Percentiles rank a stretch among this genome's conserved stretches.
Conservation (phyloP, 495 filamentous ascomycete genomes). For the Antarctomyces pellizariae region DNA sequence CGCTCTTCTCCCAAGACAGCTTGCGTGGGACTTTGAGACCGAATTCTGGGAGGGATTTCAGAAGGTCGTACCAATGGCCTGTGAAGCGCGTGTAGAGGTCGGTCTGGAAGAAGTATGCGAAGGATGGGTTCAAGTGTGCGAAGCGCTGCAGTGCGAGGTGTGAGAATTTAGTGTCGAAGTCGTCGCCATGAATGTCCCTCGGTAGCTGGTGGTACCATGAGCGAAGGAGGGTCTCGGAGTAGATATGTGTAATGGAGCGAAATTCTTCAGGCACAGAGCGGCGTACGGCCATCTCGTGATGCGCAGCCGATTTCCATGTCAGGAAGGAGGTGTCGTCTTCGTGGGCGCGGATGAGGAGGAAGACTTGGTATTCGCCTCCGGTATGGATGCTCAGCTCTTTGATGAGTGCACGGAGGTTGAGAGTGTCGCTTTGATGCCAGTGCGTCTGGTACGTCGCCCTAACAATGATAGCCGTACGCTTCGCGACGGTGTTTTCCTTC, state of each 20-base stretch:
- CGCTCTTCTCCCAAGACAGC: conserved; percentile 51
- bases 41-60: conserved; percentile 35
- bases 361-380: conserved; percentile 57
- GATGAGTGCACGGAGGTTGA: conserved; percentile 48
- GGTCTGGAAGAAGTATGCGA: conserved; percentile 57
- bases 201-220: conserved; percentile 31
- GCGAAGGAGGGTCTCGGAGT: conserved; percentile 33
- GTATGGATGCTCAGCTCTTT: conserved; percentile 47
- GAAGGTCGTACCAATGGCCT: conserved; percentile 46
- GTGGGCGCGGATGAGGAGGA: conserved; percentile 51
- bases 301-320: conserved; percentile 25
- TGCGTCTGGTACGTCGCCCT: conserved; percentile 41
- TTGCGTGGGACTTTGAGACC: conserved; percentile 37
- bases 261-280: conserved; percentile 39
- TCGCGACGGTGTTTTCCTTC: conserved; percentile 16
- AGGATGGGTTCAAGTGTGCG: conserved; percentile 41
- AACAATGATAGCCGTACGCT: conserved; percentile 49
- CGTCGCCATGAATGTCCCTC: conserved; percentile 16
- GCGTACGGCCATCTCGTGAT: conserved; percentile 28
- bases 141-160: conserved; percentile 38
- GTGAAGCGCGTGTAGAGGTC: conserved; percentile 51
- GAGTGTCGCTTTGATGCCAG: conserved; percentile 47
- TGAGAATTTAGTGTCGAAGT: too few species aligned
- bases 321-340: conserved; percentile 28
- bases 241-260: conserved; percentile 39